Base-by-base conservation (phyloP, 148 eudicot genomes). In the Mesembryanthemum crystallinum region DNA sequence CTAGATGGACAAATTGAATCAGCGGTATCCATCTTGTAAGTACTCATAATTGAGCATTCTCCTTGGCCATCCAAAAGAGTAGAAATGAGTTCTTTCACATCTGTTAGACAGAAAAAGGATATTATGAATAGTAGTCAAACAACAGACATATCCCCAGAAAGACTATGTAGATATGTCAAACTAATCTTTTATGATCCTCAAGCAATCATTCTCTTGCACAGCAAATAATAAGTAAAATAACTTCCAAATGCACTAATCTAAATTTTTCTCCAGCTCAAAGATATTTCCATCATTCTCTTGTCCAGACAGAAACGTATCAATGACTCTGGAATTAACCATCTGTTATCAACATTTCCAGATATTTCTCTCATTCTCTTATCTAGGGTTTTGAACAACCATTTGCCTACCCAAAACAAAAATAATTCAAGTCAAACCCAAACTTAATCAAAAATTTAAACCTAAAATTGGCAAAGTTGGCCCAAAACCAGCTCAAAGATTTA, bases 1-100 rank as follows among this genome's bases (percentile, higher is more conserved):
- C 93, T 91, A 8, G 98, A 86, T 10, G 98, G 99, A 79, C 99
- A 95, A 65, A 92, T 77, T 75, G 99, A 95, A 79, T 92, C 92
- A 17, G 87, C 63, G 30, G 92, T 88, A 84, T 91, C 97, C 87
- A 83, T 81, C 78, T 83, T 88, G 86, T 95, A 95, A 74, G 85
- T 83, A 78, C 90, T 80, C 55, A 89, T 80, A 59, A 95, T 82
- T 27, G 86, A 82, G 82, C 98, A 92, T 71, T 92, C 99, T 75
- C 96, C 97, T 78, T 91, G 91, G 81, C 94, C 82, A 83, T 95
- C 99, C 51, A 92, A 69, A 70, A 95, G 91, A 59, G 89, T 87
- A 33, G 97, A 92, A 60, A 95, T 92, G 69, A 95, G 91, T 80
- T 95, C 99, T 86, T 87, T 95, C 71, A 95, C 85, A 83, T 95